phyloP scores from a whole-genome alignment of 2,329 filamentous ascomycete genomes.

The Juglanconis sp. region DNA sequence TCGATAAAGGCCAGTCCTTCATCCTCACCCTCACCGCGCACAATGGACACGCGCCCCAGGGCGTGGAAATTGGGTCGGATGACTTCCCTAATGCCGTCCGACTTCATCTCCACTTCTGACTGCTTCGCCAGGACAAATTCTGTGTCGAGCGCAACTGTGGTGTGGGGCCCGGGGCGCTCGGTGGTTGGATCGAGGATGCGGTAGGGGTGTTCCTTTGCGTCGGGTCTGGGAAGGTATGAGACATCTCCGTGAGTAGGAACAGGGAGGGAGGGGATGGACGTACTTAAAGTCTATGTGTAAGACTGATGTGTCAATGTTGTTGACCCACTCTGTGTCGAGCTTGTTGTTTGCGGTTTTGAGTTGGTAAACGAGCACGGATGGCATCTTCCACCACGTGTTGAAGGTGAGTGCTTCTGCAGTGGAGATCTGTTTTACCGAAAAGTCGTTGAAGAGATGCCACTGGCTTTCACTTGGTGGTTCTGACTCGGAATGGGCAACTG shows the following conservation, averaged over 20 bases:
- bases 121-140: conserved; percentile 93
- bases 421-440: conserved; percentile 77
- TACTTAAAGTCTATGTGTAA: conserved; percentile 70
- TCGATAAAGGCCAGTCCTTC: conserved; percentile 91
- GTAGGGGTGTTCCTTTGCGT: conserved; percentile 53
- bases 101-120: conserved; percentile 93
- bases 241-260: neutral
- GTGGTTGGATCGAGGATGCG: conserved; percentile 50
- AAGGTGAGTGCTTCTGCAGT: conserved; percentile 85
- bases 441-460: conserved; percentile 98
- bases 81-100: conserved; percentile 86
- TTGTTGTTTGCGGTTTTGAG: conserved; percentile 75
- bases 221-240: conserved; percentile 35
- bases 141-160: conserved; percentile 85
- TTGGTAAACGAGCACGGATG: conserved; percentile 84
- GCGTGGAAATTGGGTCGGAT: conserved; percentile 88
- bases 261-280: conserved; percentile 20
- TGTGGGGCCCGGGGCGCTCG: conserved; percentile 69
- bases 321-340: conserved; percentile 84
- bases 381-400: conserved; percentile 87
- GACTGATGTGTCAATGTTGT: conserved; percentile 76
- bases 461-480: conserved; percentile 59
- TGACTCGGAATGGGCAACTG: conserved; percentile 65
- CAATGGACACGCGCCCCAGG: conserved; percentile 86
- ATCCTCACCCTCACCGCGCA: conserved; percentile 73